phyloP scores from a whole-genome alignment of 2,329 filamentous ascomycete genomes.

The Xylariaceae sp. region DNA sequence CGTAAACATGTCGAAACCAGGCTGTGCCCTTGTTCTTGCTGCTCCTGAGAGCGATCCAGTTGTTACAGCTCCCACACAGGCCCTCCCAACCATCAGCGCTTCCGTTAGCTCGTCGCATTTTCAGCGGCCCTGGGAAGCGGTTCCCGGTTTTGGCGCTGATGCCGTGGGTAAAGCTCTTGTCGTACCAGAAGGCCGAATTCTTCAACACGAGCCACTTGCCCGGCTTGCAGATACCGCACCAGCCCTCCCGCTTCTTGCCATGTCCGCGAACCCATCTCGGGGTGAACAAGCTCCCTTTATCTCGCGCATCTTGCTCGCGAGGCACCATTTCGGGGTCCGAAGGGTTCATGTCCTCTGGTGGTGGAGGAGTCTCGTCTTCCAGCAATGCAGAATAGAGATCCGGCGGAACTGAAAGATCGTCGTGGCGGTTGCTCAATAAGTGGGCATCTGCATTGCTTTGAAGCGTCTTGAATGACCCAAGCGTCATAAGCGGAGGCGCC shows the following conservation, averaged over 20 bases:
- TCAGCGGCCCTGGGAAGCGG: slow-evolving; percentile 70
- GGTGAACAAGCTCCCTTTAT: slow-evolving; percentile 77
- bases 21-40: slow-evolving; percentile 91
- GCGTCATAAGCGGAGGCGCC: slow-evolving; percentile 59
- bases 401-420: slow-evolving; percentile 68
- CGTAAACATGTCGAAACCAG: slow-evolving; percentile 87
- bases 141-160: slow-evolving; percentile 77
- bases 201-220: slow-evolving; percentile 82
- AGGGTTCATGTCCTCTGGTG: slow-evolving; percentile 76
- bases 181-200: slow-evolving; percentile 90
- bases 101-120: slow-evolving; percentile 70
- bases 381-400: slow-evolving; percentile 71
- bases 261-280: slow-evolving; percentile 79
- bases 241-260: slow-evolving; percentile 81
- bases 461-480: slow-evolving; percentile 67
- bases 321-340: slow-evolving; percentile 69
- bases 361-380: slow-evolving; percentile 68
- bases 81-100: slow-evolving; percentile 80
- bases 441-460: slow-evolving; percentile 70
- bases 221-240: slow-evolving; percentile 84
- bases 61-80: slow-evolving; percentile 69
- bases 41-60: slow-evolving; percentile 76
- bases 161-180: slow-evolving; percentile 84
- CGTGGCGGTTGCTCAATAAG: slow-evolving; percentile 62
- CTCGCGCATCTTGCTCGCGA: slow-evolving; percentile 73